A percentile compares a stretch with the other conserved stretches of the same genome.
These are phyloP conservation scores for Botrytis paeoniae DNA, from an alignment of 2,329 filamentous ascomycete species.

Conservation along the genomic window DNA sequence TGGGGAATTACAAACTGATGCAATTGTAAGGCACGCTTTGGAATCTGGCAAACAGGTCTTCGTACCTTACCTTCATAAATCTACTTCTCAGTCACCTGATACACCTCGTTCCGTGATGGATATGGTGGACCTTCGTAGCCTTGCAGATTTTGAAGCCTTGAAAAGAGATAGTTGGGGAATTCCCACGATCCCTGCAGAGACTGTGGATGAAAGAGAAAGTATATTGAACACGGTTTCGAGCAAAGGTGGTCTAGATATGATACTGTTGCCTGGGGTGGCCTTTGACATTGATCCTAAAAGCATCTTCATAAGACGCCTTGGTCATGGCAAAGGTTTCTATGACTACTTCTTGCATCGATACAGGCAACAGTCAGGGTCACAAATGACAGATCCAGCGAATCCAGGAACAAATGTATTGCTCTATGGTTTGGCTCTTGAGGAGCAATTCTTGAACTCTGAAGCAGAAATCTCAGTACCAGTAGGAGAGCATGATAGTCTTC, in stretches of 20 bases:
- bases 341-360: conserved; percentile 87
- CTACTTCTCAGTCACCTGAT: conserved; percentile 38
- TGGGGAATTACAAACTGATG: conserved; percentile 79
- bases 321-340: conserved; percentile 96
- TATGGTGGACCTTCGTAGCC: conserved; percentile 76
- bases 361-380: conserved; percentile 40
- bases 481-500: conserved; percentile 70
- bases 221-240: conserved; percentile 60
- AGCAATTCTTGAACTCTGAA: conserved; percentile 69
- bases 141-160: conserved; percentile 75
- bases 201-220: conserved; percentile 65
- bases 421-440: conserved; percentile 77
- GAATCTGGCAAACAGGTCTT: conserved; percentile 78
- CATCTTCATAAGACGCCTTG: conserved; percentile 67
- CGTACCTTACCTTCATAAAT: conserved; percentile 80
- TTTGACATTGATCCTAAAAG: conserved; percentile 65
- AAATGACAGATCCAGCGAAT: conserved; percentile 43
- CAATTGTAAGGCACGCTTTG: conserved; percentile 79
- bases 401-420: conserved; percentile 57
- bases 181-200: conserved; percentile 70
- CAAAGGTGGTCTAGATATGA: conserved; percentile 67
- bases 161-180: conserved; percentile 88
- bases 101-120: conserved; percentile 77
- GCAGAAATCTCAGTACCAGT: conserved; percentile 67
- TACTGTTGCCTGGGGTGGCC: conserved; percentile 88